Evolutionary conservation across 208 protist species (phyloP), one percentile per base, ranked within the genome.

Genomic region (Trypanosoma melophagium): DNA sequence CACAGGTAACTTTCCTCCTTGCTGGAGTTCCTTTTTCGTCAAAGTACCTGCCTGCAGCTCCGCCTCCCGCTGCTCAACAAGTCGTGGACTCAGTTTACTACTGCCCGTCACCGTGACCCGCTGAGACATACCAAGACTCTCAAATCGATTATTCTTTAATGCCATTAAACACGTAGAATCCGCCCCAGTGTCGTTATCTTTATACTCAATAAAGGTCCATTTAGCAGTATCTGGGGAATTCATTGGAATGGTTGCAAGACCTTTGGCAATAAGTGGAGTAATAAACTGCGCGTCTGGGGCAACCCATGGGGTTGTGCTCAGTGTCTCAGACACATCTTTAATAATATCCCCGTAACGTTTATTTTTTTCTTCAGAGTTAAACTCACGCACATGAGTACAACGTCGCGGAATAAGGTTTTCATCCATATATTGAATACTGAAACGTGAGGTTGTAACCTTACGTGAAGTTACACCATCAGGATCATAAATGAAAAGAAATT

Each of bases 131-230:
- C 86, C 86, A 13, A 84, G 74, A 42, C 74, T 53, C 2, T 77
- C 81, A 51, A 89, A 92, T 35, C 81, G 77, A 2, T 75, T 59
- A 61, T 92, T 93, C 55, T 76, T 80, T n/a, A 93, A 65, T 17
- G 87, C 87, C 12, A 76, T 69, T 9, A 93, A 66, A 66, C 87
- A 93, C 25, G 68, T 64, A 19, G 79, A 69, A 8, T 12, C 40
- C 16, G 68, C 60, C 12, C 22, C 61, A 38, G 50, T 59, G 47
- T 81, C 68, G 5, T 62, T 63, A 17, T 86, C 71, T n/a, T 64
- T 64, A 69, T 93, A 93, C 71, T 93, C 87, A 28, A 93, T 80
- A 44, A 93, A 87, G 14, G 84, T 90, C 87, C 87, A 93, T 70
- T 93, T 93, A 14, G 79, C 81, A 0, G 79, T 87, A 73, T 79